Base-by-base conservation (phyloP, 225 moss, liverwort and hornwort species). In the Marchantia paleacea region DNA sequence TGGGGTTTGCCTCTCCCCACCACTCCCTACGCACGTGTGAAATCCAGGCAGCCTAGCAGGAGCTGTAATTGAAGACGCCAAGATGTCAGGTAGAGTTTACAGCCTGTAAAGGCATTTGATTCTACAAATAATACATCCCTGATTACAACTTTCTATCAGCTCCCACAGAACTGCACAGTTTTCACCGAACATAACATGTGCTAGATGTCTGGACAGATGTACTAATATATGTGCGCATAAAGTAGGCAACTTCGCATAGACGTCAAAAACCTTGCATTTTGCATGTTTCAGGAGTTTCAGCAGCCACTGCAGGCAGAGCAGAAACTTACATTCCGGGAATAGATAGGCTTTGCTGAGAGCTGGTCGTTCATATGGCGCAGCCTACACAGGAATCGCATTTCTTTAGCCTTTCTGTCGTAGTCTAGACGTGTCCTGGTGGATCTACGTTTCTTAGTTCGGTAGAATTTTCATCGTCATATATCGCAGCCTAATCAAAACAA, bases 1-100 rank as follows among this genome's bases (percentile, higher is more conserved):
- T 22, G 93, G 97, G 8, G 70, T 9, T 1, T 90, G 92, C 85
- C 84, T 90, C 19, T 92, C 93, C 52, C 94, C 97, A 75, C 97
- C 97, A 39, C 73, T 62, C 18, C 94, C 97, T 65, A 93, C 97
- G 74, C 79, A 91, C 4, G 90, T 89, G 85, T 97, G 94, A 78
- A 97, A 97, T 77, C 91, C 91, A 22, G 94, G 97, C 52, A 97
- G 89, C 85, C 97, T 91, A 55, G 97, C 94, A 81, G 97, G 92
- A 18, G 91, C 96, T 96, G 92, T 85, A 84, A 7, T 57, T 39
- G 16, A 47, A 39, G 15, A 61, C 15, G 29, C 22, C 16, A 74
- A 26, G n/a, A 70, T 19, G 52, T 73, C 8, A 73, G 25, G 14
- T 54, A 28, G 11, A 65, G 7, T 24, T 10, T 24, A 65, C 25